Evolutionary conservation across 2,329 filamentous ascomycete genomes (phyloP).

Genomic region (Sporothrix brunneoviolacea): DNA sequence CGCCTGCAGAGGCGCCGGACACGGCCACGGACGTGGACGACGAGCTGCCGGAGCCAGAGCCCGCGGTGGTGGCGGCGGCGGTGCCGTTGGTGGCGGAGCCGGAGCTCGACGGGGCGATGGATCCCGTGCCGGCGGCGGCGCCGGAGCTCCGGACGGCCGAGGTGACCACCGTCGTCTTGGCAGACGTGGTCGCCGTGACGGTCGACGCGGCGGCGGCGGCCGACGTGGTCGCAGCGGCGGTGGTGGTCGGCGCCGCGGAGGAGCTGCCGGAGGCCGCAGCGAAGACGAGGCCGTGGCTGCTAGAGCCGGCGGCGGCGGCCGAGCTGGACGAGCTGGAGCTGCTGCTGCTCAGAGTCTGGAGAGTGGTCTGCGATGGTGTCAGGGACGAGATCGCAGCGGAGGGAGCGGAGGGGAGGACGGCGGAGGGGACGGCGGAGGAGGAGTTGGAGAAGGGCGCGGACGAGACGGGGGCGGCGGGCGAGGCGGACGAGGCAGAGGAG

Average conservation of each 20-base stretch:
- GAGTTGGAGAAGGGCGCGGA: background rate
- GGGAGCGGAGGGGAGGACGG: background rate
- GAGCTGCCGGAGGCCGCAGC: too few species aligned
- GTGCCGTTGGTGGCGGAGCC: background rate
- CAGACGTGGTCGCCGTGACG: background rate
- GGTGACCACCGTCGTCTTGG: background rate
- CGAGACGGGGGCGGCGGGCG: background rate
- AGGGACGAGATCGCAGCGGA: background rate
- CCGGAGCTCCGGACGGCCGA: too few species aligned
- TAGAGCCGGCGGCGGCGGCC: background rate
- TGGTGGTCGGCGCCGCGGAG: too few species aligned
- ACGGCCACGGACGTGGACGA: too few species aligned
- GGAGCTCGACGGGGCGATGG: too few species aligned
- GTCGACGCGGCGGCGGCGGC: too few species aligned
- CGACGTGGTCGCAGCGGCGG: background rate
- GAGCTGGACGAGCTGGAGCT: background rate
- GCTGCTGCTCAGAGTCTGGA: background rate
- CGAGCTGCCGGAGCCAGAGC: background rate
- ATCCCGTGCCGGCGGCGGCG: background rate
- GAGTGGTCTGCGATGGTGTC: slow-evolving; percentile 4
- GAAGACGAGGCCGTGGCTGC: background rate
- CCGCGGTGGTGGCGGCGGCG: background rate
- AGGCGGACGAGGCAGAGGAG: background rate
- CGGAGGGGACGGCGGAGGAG: background rate
- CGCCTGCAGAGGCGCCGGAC: too few species aligned